phyloP scores from a whole-genome alignment of 225 moss, liverwort and hornwort species.

The Bryoerythrophyllum caledonicum region DNA sequence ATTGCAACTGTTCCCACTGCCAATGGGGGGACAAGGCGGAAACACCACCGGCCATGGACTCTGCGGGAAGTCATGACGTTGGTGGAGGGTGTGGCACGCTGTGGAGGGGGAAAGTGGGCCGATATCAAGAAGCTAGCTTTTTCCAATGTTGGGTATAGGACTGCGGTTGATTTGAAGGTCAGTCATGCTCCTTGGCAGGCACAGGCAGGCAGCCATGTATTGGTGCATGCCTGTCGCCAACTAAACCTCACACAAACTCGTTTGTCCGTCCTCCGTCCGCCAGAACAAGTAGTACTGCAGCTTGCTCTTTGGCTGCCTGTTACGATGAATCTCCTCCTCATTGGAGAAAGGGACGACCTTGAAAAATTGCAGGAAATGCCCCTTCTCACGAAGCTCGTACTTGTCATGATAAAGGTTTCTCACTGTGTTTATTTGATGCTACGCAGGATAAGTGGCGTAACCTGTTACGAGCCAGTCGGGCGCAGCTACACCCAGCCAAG shows the following conservation, averaged over 20 bases:
- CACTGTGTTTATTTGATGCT: constrained; percentile 6
- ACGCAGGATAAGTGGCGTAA: constrained; percentile 97
- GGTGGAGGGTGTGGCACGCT: constrained; percentile 93
- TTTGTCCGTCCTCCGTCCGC: neutral
- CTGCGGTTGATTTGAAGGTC: constrained; percentile 98
- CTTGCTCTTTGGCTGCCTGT: neutral
- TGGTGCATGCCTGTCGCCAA: constrained; percentile 1
- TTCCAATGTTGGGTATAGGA: constrained; percentile 83
- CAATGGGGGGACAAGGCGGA: constrained; percentile 89
- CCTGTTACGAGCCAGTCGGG: constrained; percentile 88
- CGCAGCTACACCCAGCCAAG: constrained; percentile 91
- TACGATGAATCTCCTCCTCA: neutral
- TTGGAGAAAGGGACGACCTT: neutral
- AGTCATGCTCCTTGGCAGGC: constrained; percentile 26
- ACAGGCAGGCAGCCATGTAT: neutral
- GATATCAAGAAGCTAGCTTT: constrained; percentile 97
- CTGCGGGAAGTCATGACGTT: constrained; percentile 94
- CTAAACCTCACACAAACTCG: neutral
- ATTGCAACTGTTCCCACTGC: constrained; percentile 96
- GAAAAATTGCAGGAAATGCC: neutral
- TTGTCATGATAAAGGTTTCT: constrained; percentile 3
- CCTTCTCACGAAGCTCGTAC: constrained; percentile 1
- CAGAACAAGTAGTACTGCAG: neutral
- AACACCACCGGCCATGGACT: constrained; percentile 98
- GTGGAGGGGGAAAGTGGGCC: constrained; percentile 99